These are phyloP conservation scores for Heterobasidion annosum DNA, from an alignment of 1,284 basidiomycete species.

Conservation along the genomic window DNA sequence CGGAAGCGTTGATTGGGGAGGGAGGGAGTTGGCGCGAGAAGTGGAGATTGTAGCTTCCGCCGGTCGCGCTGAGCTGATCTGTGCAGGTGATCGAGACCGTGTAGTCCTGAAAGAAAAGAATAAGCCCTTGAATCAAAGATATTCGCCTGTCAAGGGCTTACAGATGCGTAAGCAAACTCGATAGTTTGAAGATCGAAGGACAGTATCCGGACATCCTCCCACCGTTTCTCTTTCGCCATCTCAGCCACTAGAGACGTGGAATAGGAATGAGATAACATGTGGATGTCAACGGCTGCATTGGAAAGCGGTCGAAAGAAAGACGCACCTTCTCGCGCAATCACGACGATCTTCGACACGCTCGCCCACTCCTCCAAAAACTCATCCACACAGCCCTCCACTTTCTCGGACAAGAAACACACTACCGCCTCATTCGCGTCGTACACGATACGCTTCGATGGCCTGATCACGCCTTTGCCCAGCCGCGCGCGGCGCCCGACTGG, in stretches of 20 bases:
- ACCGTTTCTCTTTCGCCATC: conserved; percentile 63
- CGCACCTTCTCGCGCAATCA: conserved; percentile 79
- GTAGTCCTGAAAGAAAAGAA: conserved; percentile 40
- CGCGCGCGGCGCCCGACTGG: conserved; percentile 66
- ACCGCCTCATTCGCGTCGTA: conserved; percentile 81
- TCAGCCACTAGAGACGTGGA: conserved; percentile 53
- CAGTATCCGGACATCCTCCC: conserved; percentile 67
- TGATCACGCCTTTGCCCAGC: conserved; percentile 52
- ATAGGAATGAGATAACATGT: neutral
- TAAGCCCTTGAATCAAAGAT: neutral
- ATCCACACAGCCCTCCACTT: conserved; percentile 81
- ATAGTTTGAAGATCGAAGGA: conserved; percentile 87
- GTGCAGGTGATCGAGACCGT: conserved; percentile 67
- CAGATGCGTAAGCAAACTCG: conserved; percentile 72
- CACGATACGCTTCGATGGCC: conserved; percentile 75
- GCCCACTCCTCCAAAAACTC: conserved; percentile 90
- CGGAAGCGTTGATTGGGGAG: conserved; percentile 5
- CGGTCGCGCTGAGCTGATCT: conserved; percentile 55
- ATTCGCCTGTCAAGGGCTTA: conserved; percentile 16
- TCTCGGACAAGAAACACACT: conserved; percentile 78
- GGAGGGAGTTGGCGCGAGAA: conserved; percentile 44
- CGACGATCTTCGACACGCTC: conserved; percentile 83
- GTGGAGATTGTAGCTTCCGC: conserved; percentile 62
- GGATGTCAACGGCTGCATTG: conserved; percentile 1
- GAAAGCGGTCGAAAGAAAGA: neutral